Percentiles rank a stretch among this genome's conserved stretches.
Evolutionary conservation across 2,329 filamentous ascomycete genomes (phyloP).

Genomic region (Ophiosphaerella korrae): DNA sequence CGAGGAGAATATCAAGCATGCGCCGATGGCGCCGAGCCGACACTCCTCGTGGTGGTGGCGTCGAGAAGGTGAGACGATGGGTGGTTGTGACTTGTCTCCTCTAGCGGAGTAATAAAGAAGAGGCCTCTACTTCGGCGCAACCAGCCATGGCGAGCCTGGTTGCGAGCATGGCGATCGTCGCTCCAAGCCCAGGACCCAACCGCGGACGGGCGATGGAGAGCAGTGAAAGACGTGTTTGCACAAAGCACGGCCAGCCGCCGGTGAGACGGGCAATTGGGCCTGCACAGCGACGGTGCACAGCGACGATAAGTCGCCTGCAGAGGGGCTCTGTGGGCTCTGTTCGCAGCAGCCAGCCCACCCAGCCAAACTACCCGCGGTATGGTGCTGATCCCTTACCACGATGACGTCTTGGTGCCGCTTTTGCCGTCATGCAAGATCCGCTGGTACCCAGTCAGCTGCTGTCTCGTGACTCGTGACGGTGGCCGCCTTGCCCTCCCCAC

Average conservation of each 20-base stretch:
- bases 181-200: not conserved
- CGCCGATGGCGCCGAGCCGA: conserved; percentile 10
- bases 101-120: not conserved
- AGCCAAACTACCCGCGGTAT: not conserved
- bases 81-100: too few species aligned
- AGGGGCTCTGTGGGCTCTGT: too few species aligned
- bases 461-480: too few species aligned
- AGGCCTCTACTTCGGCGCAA: conserved; percentile 1
- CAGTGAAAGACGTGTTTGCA: not conserved
- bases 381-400: not conserved
- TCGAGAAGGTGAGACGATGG: too few species aligned
- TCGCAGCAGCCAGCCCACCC: not conserved
- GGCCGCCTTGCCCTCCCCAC: too few species aligned
- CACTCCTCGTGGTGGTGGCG: conserved; percentile 17
- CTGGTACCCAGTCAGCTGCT: not conserved
- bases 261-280: too few species aligned
- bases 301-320: not conserved
- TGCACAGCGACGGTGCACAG: too few species aligned
- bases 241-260: not conserved
- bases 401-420: conserved; percentile 1
- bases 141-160: not conserved
- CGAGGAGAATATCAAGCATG: conserved; percentile 11
- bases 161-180: conserved; percentile 4
- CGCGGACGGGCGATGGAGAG: not conserved
- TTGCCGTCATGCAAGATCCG: not conserved